Base-by-base conservation (phyloP, 805 yeast genomes). In the Lipomyces lipofer region DNA sequence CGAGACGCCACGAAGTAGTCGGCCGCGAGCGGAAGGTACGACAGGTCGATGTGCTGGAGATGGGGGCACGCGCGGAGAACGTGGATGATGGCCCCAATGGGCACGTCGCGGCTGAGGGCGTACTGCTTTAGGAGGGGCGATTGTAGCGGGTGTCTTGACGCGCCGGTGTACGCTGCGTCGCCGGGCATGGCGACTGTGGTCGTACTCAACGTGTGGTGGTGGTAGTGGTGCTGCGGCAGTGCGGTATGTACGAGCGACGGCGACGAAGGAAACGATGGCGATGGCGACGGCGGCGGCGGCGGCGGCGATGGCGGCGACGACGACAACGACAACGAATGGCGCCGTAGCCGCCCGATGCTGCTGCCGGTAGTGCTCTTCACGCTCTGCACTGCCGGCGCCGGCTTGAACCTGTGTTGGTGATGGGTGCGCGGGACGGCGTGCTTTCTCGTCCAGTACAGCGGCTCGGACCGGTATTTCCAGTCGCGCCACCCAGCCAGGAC, bases 401-500 rank as follows among this genome's bases (percentile, higher is more conserved):
- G 19, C 1, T 52, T 62, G 17, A 21, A 46, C 32, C 47, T 54
- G 38, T 63, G 63, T 6, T 54, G 63, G 39, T 59, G 62, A 44
- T 66, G 63, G n/a, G 60, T 55, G 30, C 43, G 45, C 6, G 43
- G 54, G 2, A 15, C 27, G 19, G 44, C 3, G 32, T 52, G 50
- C 30, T 52, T 52, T 43, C 60, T 52, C 13, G 45, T 40, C 59
- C 56, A 54, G 43, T 58, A 58, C 21, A 58, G 42, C 1, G 92
- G 88, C 69, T 85, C 90, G 48, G 78, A 79, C 58, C 88, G 78
- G 64, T 78, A 84, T 64, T 88, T 85, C 95, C 96, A 89, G 68
- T 89, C 96, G 66, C 96, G 77, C 97, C 97, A 89, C 8, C 92
- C 85, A 0, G 96, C 96, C 47, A 79, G 70, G 38, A 60, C 58